A percentile compares a stretch with the other conserved stretches of the same genome.
phyloP scores from a whole-genome alignment of 192 early-diverging fungal genomes.

The Powellomyces hirtus region DNA sequence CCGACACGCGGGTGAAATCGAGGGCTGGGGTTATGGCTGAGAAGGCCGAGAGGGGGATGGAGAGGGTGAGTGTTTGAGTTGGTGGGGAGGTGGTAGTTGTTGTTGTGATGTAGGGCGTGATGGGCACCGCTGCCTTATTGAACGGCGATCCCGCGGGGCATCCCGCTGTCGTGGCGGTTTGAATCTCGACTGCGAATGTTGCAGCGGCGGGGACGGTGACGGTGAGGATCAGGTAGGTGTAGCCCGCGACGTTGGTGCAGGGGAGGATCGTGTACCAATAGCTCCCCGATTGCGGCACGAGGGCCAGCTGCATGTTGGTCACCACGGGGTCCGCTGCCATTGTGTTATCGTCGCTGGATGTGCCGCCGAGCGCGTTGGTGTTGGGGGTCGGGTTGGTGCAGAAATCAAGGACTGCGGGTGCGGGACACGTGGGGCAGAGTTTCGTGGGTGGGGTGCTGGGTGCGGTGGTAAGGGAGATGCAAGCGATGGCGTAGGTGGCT shows the following conservation, averaged over 20 bases:
- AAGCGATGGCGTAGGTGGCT: background rate
- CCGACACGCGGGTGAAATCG: background rate
- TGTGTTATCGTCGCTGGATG: background rate
- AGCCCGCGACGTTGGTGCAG: background rate
- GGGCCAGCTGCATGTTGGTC: background rate
- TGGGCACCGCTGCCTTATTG: background rate
- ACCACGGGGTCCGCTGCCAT: background rate
- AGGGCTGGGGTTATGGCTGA: background rate
- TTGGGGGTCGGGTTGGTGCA: background rate
- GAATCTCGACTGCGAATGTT: background rate
- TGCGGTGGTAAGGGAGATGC: background rate
- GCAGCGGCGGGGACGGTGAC: background rate
- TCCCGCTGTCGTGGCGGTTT: background rate
- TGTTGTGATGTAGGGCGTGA: background rate
- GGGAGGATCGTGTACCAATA: constrained; percentile 1
- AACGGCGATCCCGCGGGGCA: background rate
- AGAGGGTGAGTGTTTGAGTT: background rate
- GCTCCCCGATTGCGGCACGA: background rate
- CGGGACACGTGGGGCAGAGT: background rate
- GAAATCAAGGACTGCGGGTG: background rate
- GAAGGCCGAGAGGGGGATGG: constrained; percentile 3
- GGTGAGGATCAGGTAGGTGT: background rate
- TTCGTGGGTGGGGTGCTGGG: background rate
- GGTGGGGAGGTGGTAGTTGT: background rate
- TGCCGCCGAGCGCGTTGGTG: background rate